These are phyloP conservation scores for Pythium vanterpoolii DNA, from an alignment of 352 stramenopile genomes.

Conservation along the genomic window DNA sequence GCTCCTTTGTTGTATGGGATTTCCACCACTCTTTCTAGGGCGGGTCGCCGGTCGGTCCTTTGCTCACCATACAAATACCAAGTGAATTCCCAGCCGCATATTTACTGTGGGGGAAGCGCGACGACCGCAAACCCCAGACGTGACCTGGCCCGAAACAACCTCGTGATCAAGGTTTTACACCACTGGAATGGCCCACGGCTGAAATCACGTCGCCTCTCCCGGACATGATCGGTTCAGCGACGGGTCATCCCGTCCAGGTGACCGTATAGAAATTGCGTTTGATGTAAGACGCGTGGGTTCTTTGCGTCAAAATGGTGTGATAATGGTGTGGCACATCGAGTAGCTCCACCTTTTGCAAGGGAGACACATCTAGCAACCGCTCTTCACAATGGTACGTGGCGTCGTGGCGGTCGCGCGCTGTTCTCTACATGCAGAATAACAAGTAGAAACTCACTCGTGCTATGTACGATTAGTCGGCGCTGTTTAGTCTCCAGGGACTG, in stretches of 20 bases:
- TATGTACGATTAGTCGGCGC: slow-evolving; percentile 74
- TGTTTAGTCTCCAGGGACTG: slow-evolving; percentile 97
- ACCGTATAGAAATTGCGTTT: slow-evolving; percentile 20
- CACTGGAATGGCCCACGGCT: slow-evolving; percentile 6
- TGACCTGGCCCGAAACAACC: slow-evolving; percentile 17
- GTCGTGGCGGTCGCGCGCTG: not conserved
- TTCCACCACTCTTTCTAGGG: slow-evolving; percentile 43
- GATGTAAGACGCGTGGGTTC: slow-evolving; percentile 11
- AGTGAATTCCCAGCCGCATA: slow-evolving; percentile 26
- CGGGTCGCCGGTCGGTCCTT: slow-evolving; percentile 28
- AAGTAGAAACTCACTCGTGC: not conserved
- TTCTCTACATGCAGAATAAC: not conserved
- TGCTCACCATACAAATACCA: slow-evolving; percentile 25
- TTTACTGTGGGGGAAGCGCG: slow-evolving; percentile 21
- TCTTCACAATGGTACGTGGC: slow-evolving; percentile 25
- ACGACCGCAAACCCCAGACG: slow-evolving; percentile 20
- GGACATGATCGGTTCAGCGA: not conserved
- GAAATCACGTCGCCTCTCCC: slow-evolving; percentile 12
- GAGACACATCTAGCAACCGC: not conserved
- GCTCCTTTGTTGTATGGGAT: slow-evolving; percentile 35
- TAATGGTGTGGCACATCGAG: slow-evolving; percentile 14
- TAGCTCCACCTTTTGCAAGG: not conserved
- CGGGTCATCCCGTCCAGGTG: slow-evolving; percentile 24
- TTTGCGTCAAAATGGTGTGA: slow-evolving; percentile 24
- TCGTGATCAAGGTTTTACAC: slow-evolving; percentile 18